These are phyloP conservation scores for Irpex rosettiformis DNA, from an alignment of 1,284 basidiomycete genomes.

Conservation along the genomic window DNA sequence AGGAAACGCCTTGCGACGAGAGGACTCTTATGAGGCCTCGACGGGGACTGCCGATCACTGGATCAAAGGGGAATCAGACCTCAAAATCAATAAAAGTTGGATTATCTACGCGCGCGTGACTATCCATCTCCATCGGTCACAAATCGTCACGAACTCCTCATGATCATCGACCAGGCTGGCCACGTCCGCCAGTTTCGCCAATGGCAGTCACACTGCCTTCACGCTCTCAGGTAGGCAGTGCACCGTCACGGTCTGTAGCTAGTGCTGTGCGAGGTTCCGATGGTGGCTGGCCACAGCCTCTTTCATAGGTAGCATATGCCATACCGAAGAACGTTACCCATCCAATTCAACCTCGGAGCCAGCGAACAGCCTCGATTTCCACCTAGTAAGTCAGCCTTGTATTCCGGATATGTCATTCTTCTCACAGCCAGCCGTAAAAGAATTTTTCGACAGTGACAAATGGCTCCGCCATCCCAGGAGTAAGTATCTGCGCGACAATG, in stretches of 20 bases:
- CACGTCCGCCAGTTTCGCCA: neutral
- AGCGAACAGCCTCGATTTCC: neutral
- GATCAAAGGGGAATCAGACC: constrained; percentile 28
- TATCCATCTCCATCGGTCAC: constrained; percentile 11
- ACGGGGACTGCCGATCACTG: constrained; percentile 30
- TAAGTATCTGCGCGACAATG: no score
- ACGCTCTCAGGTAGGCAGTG: neutral
- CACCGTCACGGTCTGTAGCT: neutral
- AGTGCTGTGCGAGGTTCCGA: neutral
- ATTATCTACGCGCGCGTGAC: constrained; percentile 26
- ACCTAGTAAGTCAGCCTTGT: neutral
- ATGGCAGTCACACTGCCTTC: neutral
- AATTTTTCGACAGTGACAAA: neutral
- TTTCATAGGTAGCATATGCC: no score
- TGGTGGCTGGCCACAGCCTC: no score
- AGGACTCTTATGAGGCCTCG: constrained; percentile 23
- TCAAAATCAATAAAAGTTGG: constrained; percentile 22
- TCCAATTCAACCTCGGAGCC: no score
- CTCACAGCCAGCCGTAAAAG: neutral
- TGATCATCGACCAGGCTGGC: neutral
- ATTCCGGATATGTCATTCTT: neutral
- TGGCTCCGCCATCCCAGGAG: neutral
- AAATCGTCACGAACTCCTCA: neutral
- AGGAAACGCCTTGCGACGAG: constrained; percentile 13
- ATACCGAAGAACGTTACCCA: no score